Evolutionary conservation across 352 stramenopile species (phyloP).

Genomic region (Poterioochromonas sp.): DNA sequence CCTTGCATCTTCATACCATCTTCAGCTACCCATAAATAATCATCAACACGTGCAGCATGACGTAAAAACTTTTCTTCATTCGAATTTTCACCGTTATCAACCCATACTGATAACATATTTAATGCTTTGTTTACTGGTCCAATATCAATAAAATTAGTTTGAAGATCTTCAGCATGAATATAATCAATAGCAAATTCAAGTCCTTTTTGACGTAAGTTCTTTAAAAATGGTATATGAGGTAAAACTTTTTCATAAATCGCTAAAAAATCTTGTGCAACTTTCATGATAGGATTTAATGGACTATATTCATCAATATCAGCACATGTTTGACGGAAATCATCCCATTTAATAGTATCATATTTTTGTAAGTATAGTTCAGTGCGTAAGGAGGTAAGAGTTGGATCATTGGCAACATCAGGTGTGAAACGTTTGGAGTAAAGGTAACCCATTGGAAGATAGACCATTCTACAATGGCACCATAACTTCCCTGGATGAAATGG

Average conservation of each 20-base stretch:
- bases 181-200: constrained; percentile 60
- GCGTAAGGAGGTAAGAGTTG: constrained; percentile 54
- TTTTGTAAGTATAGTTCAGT: constrained; percentile 57
- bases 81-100: constrained; percentile 38
- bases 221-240: constrained; percentile 53
- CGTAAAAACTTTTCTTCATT: constrained; percentile 47
- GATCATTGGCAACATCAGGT: constrained; percentile 54
- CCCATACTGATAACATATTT: constrained; percentile 58
- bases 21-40: constrained; percentile 83
- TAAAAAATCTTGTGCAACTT: constrained; percentile 59
- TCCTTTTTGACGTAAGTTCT: constrained; percentile 39
- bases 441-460: constrained; percentile 85
- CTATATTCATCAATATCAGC: constrained; percentile 72
- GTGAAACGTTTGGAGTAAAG: constrained; percentile 66
- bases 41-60: constrained; percentile 64
- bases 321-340: constrained; percentile 48
- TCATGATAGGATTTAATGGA: constrained; percentile 64
- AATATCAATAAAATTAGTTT: constrained; percentile 81
- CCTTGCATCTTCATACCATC: constrained; percentile 85
- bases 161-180: constrained; percentile 69
- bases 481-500: constrained; percentile 74
- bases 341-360: constrained; percentile 64
- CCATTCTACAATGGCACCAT: constrained; percentile 82
- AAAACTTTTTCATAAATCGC: constrained; percentile 60
- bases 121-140: constrained; percentile 79